Percentiles rank a stretch among this genome's conserved stretches.
phyloP scores from a whole-genome alignment of 805 yeast species.

The Metschnikowia reukaufii region DNA sequence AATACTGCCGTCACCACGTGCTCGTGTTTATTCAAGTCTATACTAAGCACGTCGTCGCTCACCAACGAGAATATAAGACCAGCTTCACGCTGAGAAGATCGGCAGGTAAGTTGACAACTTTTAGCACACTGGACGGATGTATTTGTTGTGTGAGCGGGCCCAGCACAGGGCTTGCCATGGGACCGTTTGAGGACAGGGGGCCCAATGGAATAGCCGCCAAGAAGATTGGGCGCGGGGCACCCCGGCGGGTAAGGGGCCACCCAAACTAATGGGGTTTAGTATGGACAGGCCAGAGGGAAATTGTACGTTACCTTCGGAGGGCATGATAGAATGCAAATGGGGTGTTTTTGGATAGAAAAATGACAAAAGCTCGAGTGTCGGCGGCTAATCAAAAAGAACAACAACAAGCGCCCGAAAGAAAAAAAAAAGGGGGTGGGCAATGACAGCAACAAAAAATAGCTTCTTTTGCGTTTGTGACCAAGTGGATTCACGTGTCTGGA shows the following conservation, averaged over 20 bases:
- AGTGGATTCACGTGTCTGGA: not conserved
- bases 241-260: constrained; percentile 6
- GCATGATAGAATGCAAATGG: constrained; percentile 10
- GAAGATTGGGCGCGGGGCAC: constrained; percentile 3
- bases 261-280: constrained; percentile 13
- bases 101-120: constrained; percentile 55
- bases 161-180: constrained; percentile 4
- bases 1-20: constrained; percentile 36
- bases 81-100: constrained; percentile 70
- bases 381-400: not conserved
- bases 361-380: too few relatives aligned
- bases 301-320: constrained; percentile 17
- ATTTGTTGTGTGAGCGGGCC: not conserved
- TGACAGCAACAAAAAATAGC: not conserved
- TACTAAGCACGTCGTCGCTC: constrained; percentile 52
- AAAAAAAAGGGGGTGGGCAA: not conserved
- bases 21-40: constrained; percentile 36
- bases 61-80: constrained; percentile 67
- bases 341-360: not conserved
- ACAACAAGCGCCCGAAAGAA: not conserved
- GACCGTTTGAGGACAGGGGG: constrained; percentile 6
- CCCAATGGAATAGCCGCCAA: constrained; percentile 4
- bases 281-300: constrained; percentile 13
- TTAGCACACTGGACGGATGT: constrained; percentile 12
- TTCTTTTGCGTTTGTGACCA: not conserved